Percentiles rank a stretch among this genome's conserved stretches.
phyloP scores from a whole-genome alignment of 2,329 filamentous ascomycete species.

The Metarhizium anisopliae region DNA sequence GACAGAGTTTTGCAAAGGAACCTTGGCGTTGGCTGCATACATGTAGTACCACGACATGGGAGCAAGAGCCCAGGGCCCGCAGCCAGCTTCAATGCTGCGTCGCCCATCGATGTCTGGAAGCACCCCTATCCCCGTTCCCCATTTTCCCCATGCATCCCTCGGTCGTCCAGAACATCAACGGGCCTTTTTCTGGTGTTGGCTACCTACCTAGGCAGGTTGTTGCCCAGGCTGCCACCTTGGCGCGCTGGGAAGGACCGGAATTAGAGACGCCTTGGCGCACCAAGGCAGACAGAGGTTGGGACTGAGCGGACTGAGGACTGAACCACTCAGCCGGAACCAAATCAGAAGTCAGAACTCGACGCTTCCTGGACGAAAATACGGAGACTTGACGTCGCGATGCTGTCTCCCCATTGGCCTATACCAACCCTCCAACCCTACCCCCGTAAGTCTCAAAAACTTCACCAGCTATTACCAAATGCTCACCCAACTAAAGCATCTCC shows the following conservation, averaged over 20 bases:
- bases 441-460: too few species aligned
- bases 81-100: neutral
- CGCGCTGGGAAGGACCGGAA: neutral
- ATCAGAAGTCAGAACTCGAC: constrained; percentile 2
- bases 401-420: constrained; percentile 2
- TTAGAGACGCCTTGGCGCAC: neutral
- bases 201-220: neutral
- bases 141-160: neutral
- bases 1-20: neutral
- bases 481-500: too few species aligned
- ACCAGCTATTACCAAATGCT: too few species aligned
- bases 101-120: too few species aligned
- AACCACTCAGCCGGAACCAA: constrained; percentile 6
- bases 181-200: too few species aligned
- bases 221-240: too few species aligned
- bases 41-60: neutral
- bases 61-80: neutral
- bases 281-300: neutral
- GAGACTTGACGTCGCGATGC: neutral
- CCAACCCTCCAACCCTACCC: neutral
- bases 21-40: neutral
- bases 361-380: neutral
- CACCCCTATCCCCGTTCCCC: too few species aligned
- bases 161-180: neutral
- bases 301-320: neutral